Evolutionary conservation across 352 stramenopile species (phyloP), one percentile per base, ranked within the genome.

Genomic region (Pythium sukuiense): DNA sequence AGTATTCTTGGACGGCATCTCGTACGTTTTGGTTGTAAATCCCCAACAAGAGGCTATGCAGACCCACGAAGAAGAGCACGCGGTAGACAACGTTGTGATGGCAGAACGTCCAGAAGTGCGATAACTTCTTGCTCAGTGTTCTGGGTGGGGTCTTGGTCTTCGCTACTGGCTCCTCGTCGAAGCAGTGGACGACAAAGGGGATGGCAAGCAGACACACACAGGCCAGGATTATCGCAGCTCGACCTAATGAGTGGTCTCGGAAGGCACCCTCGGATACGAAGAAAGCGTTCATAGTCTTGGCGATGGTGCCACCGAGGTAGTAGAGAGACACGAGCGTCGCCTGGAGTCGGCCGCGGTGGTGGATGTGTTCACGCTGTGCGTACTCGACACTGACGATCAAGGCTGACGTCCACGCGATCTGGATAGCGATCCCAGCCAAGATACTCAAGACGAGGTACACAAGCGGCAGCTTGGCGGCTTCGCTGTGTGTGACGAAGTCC

Each of bases 321-420:
- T 59, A 69, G 11, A 69, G n/a, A 2, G 16, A 12, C 4, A 70
- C n/a, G 6, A 56, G 20, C 20, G 58, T 59, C 14, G 45, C 63
- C 26, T 73, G 66, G 3, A 64, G 32, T 5, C 45, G 27, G 14
- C 67, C 67, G 14, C 67, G 67, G 16, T 62, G 49, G 20, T 52
- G 41, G 13, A 70, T 32, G 8, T 50, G 62, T 45, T 73, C 67
- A 8, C 60, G 61, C 45, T 73, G 67, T 30, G 67, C 67, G 18
- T 61, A 65, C 62, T 73, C 60, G 32, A 73, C 61, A 24, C 24
- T 63, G 0, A 49, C 33, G 6, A 49, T 46, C 14, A 69, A 1
- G 3, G 67, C 20, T 12, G 61, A 27, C 50, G 65, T 55, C 55
- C 56, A 70, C 48, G 50, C 35, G 46, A 70, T 56, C 49, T 70